Percentiles rank a stretch among this genome's conserved stretches.
Conservation (phyloP, 495 filamentous ascomycete genomes). For the Podospora didyma region DNA sequence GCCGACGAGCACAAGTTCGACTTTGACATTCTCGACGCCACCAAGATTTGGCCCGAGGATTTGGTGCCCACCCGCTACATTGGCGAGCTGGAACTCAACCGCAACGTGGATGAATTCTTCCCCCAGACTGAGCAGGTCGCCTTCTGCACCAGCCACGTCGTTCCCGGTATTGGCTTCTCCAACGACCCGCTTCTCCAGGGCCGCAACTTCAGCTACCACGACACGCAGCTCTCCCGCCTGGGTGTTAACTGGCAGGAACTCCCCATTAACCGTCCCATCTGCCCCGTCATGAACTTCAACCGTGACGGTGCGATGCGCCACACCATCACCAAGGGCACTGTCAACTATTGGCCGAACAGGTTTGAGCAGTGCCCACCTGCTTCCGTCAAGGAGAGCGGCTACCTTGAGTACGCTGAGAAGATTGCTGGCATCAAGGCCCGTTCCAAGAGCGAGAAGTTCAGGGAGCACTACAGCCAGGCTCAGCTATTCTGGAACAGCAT, state of each 20-base stretch:
- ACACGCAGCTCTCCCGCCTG: slow-evolving; percentile 79
- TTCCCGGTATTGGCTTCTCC: slow-evolving; percentile 84
- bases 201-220: slow-evolving; percentile 83
- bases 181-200: slow-evolving; percentile 81
- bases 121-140: slow-evolving; percentile 79
- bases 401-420: slow-evolving; percentile 63
- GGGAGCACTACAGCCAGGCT: slow-evolving; percentile 71
- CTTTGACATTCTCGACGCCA: slow-evolving; percentile 89
- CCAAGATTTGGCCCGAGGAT: slow-evolving; percentile 88
- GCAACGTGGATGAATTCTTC: slow-evolving; percentile 83
- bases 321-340: slow-evolving; percentile 54
- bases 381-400: slow-evolving; percentile 55
- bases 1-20: slow-evolving; percentile 74
- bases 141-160: slow-evolving; percentile 81
- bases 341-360: slow-evolving; percentile 91
- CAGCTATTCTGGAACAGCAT: slow-evolving; percentile 80
- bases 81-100: slow-evolving; percentile 77
- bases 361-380: slow-evolving; percentile 62
- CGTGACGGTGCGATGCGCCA: slow-evolving; percentile 66
- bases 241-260: slow-evolving; percentile 84
- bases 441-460: slow-evolving; percentile 70
- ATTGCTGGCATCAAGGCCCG: slow-evolving; percentile 68
- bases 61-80: slow-evolving; percentile 74
- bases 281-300: slow-evolving; percentile 78
- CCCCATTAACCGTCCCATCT: slow-evolving; percentile 73